These are phyloP conservation scores for Calycina herbarum DNA, from an alignment of 2,329 filamentous ascomycete genomes.

Conservation along the genomic window DNA sequence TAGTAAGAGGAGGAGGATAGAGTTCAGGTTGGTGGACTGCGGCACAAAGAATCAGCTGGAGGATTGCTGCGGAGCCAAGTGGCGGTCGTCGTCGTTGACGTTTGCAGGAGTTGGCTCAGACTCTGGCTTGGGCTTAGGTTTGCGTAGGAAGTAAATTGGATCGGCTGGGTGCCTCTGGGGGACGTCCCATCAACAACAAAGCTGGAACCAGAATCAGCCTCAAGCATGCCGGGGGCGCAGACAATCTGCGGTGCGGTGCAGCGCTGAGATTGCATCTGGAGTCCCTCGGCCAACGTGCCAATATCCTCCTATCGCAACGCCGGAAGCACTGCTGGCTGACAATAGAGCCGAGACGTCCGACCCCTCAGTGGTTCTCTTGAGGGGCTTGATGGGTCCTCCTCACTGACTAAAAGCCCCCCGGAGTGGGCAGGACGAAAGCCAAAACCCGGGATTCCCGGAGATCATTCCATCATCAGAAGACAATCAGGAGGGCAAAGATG, in stretches of 20 bases:
- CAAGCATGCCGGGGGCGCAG: slow-evolving; percentile 24
- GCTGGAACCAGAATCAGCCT: slow-evolving; percentile 22
- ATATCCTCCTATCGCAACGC: slow-evolving; percentile 3
- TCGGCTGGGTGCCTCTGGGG: neutral
- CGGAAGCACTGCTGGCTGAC: slow-evolving; percentile 10
- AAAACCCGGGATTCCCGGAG: neutral
- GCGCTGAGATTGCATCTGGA: neutral
- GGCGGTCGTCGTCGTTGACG: neutral
- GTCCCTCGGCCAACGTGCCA: slow-evolving; percentile 6
- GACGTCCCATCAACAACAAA: slow-evolving; percentile 16
- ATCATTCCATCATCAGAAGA: neutral
- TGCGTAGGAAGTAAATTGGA: neutral
- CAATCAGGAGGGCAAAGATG: neutral
- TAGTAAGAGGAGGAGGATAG: neutral
- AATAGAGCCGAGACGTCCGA: slow-evolving; percentile 9
- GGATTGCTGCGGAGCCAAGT: neutral
- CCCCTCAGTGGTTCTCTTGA: slow-evolving; percentile 1
- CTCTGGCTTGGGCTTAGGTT: neutral
- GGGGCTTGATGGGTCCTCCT: neutral
- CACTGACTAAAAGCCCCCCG: neutral
- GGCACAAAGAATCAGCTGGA: slow-evolving; percentile 8
- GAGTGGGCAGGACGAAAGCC: neutral
- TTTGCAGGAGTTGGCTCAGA: slow-evolving; percentile 6
- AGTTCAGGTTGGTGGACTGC: neutral
- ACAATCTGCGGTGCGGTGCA: neutral